Evolutionary conservation across 805 yeast genomes (phyloP).

Genomic region (Candida palmyrensis): DNA sequence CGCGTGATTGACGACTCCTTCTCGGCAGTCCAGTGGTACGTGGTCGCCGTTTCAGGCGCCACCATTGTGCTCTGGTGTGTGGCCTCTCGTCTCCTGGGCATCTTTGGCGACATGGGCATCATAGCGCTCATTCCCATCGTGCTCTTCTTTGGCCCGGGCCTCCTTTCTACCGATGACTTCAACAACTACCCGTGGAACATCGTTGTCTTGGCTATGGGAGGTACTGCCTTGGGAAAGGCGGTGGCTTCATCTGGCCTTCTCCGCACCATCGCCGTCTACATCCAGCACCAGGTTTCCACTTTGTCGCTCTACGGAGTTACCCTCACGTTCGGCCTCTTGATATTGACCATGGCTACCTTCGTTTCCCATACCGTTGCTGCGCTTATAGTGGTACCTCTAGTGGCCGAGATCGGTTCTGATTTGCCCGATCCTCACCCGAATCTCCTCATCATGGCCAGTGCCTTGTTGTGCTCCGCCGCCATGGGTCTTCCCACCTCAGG

Average conservation of each 20-base stretch:
- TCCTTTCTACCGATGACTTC: conserved; percentile 83
- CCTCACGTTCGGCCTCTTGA: conserved; percentile 74
- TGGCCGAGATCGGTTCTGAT: conserved; percentile 80
- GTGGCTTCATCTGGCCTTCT: conserved; percentile 88
- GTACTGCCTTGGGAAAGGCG: conserved; percentile 91
- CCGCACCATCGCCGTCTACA: conserved; percentile 65
- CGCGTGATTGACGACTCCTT: conserved; percentile 62
- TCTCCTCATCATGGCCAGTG: conserved; percentile 62
- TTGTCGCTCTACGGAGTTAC: conserved; percentile 70
- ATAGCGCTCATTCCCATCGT: conserved; percentile 85
- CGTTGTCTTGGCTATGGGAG: conserved; percentile 96
- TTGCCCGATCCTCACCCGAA: conserved; percentile 81
- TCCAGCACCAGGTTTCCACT: conserved; percentile 61
- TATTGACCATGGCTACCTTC: conserved; percentile 84
- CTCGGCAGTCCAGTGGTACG: conserved; percentile 69
- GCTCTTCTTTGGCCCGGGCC: conserved; percentile 89
- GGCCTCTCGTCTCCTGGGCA: conserved; percentile 63
- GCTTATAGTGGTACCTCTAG: conserved; percentile 83
- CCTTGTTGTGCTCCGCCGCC: conserved; percentile 81
- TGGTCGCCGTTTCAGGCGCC: conserved; percentile 55
- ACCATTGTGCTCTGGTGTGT: conserved; percentile 91
- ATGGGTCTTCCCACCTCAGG: conserved; percentile 98
- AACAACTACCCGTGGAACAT: conserved; percentile 97
- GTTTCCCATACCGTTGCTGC: conserved; percentile 98
- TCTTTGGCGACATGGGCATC: conserved; percentile 96